These are phyloP conservation scores for Scutellaria galericulata DNA, from an alignment of 257 asterid species.

Conservation along the genomic window DNA sequence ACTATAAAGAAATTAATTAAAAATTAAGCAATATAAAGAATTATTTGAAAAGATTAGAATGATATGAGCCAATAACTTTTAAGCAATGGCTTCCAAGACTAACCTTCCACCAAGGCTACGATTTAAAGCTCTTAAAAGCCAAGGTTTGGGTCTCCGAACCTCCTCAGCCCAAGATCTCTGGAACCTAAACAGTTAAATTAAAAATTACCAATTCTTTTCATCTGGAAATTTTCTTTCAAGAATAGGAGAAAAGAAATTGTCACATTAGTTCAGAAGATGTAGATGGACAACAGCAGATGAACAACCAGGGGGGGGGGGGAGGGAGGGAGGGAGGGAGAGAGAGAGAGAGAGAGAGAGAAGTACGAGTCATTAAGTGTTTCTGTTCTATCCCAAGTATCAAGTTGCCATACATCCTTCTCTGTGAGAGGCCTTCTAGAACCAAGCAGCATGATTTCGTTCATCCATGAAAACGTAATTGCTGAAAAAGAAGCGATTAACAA, in stretches of 20 bases:
- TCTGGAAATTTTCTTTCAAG: background rate
- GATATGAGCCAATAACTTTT: conserved; percentile 30
- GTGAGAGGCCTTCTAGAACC: conserved; percentile 93
- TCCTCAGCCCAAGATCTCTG: conserved; percentile 87
- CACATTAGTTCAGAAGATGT: background rate
- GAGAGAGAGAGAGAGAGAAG: too few species aligned
- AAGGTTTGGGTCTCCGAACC: conserved; percentile 76
- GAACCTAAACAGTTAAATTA: conserved; percentile 57
- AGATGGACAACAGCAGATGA: background rate
- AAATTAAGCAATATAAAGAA: background rate
- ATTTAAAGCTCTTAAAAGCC: conserved; percentile 93
- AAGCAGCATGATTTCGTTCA: conserved; percentile 82
- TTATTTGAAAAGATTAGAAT: conserved; percentile 17
- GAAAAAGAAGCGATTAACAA: conserved; percentile 31
- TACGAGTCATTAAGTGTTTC: conserved; percentile 83
- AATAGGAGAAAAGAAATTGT: background rate
- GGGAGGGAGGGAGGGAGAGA: background rate
- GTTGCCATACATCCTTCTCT: conserved; percentile 96
- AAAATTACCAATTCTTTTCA: conserved; percentile 20
- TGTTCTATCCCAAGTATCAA: conserved; percentile 92
- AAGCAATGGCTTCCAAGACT: conserved; percentile 32
- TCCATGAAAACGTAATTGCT: conserved; percentile 80
- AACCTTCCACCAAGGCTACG: conserved; percentile 96
- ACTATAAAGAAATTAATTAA: background rate
- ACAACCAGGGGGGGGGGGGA: background rate